Percentiles rank a stretch among this genome's conserved stretches.
These are phyloP conservation scores for Aleurites moluccanus DNA, from an alignment of 441 rosid species.

Conservation along the genomic window DNA sequence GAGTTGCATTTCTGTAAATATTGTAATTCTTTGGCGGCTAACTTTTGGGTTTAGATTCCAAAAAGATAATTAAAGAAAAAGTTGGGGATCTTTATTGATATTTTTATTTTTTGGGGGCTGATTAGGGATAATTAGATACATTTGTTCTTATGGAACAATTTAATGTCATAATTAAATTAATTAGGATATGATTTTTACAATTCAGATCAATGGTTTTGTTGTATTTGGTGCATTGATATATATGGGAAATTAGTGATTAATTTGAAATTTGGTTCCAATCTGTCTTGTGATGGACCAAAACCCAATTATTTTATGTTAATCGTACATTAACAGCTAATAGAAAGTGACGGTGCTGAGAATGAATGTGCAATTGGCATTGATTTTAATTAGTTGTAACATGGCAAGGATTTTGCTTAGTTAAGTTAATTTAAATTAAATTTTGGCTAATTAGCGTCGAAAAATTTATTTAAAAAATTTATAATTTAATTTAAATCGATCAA, in stretches of 20 bases:
- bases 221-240: neutral
- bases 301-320: neutral
- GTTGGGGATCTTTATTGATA: slow-evolving; percentile 2
- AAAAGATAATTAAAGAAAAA: neutral
- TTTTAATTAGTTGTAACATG: neutral
- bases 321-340: neutral
- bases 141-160: slow-evolving; percentile 20
- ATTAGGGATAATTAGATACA: slow-evolving; percentile 8
- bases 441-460: no score
- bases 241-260: neutral
- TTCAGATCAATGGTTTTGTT: neutral
- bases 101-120: neutral
- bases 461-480: no score
- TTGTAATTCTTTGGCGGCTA: slow-evolving; percentile 44
- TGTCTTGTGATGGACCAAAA: neutral
- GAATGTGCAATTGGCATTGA: neutral
- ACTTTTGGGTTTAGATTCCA: slow-evolving; percentile 28
- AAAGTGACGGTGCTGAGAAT: neutral
- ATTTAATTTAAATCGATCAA: no score
- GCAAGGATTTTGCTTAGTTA: neutral
- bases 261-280: slow-evolving; percentile 10
- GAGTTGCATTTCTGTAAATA: slow-evolving; percentile 52
- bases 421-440: neutral
- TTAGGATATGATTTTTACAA: neutral
- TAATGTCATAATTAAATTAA: neutral